These are phyloP conservation scores for Spathaspora boniae DNA, from an alignment of 805 yeast genomes.

Conservation along the genomic window DNA sequence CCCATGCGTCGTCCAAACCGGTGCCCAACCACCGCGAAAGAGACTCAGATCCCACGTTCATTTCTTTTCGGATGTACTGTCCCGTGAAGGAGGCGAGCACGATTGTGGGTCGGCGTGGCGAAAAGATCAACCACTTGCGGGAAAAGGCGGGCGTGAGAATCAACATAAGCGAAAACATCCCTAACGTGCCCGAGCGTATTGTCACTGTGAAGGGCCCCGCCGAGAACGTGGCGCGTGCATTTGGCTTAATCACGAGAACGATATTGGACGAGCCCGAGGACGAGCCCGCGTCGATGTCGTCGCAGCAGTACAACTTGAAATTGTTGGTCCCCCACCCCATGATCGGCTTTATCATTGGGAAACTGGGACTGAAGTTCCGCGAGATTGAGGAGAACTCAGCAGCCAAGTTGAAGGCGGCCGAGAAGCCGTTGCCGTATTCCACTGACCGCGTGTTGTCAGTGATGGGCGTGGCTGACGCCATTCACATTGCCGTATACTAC, in stretches of 20 bases:
- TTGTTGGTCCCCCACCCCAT: slow-evolving; percentile 72
- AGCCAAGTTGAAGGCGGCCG: slow-evolving; percentile 71
- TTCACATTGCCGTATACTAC: slow-evolving; percentile 78
- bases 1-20: slow-evolving; percentile 22
- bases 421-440: slow-evolving; percentile 65
- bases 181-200: slow-evolving; percentile 71
- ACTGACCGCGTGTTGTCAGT: slow-evolving; percentile 73
- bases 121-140: slow-evolving; percentile 60
- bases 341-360: slow-evolving; percentile 81
- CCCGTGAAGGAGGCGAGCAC: slow-evolving; percentile 71
- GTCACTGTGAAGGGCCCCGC: slow-evolving; percentile 71
- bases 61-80: slow-evolving; percentile 71
- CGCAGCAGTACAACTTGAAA: slow-evolving; percentile 54
- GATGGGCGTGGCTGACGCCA: slow-evolving; percentile 80
- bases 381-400: slow-evolving; percentile 83
- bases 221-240: slow-evolving; percentile 77
- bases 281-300: slow-evolving; percentile 53
- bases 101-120: slow-evolving; percentile 81
- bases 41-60: slow-evolving; percentile 56
- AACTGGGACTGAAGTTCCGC: slow-evolving; percentile 66
- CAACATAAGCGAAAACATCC: slow-evolving; percentile 68
- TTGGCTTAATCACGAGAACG: slow-evolving; percentile 67
- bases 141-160: slow-evolving; percentile 61
- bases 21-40: slow-evolving; percentile 38
- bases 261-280: slow-evolving; percentile 66